Base-by-base conservation (phyloP, 768 basidiomycete species). In the Lepiota brunneoincarnata region DNA sequence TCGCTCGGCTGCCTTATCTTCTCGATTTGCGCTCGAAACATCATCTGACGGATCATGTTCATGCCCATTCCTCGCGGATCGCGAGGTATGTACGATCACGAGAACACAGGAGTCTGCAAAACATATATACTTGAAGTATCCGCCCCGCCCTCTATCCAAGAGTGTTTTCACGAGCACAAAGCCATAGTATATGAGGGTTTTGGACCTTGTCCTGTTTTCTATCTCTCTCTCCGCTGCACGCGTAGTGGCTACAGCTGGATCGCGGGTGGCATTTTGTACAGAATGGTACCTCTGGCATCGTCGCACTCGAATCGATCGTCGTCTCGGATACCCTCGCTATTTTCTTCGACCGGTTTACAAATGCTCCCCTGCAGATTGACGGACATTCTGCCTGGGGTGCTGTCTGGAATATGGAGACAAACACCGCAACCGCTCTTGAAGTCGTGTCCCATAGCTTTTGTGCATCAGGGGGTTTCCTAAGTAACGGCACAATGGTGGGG, bases 311-410 rank as follows among this genome's bases (percentile, higher is more conserved):
- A 52, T 60, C 64, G 7, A 65, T 68, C 42, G 58, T 68, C 21
- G 65, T 68, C 20, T 65, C 67, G n/a, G 65, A 65, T 18, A 65
- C 60, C 10, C 61, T 68, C 1, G 65, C 67, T 7, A 61, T 68
- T 26, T 64, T 68, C 50, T 65, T 68, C 39, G 67, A 68, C 41
- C 49, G 63, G 43, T 65, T 65, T 4, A 65, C 57, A 11, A 66
- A 77, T 53, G 76, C 78, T 40, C 71, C 75, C 10, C 61, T 77
- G 1, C 67, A 60, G 20, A 64, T 77, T 50, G 67, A 75, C 47
- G 72, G 70, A 1, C 75, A 76, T 54, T 63, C 73, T n/a, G 77
- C 77, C 6, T 78, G 77, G 77, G 73, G 72, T 24, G 75, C 72
- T 7, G 62, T 78, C 12, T 71, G 75, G 61, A 67, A 77, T 49